Conservation (phyloP, 495 filamentous ascomycete species). For the Saxophila tyrrhenica region DNA sequence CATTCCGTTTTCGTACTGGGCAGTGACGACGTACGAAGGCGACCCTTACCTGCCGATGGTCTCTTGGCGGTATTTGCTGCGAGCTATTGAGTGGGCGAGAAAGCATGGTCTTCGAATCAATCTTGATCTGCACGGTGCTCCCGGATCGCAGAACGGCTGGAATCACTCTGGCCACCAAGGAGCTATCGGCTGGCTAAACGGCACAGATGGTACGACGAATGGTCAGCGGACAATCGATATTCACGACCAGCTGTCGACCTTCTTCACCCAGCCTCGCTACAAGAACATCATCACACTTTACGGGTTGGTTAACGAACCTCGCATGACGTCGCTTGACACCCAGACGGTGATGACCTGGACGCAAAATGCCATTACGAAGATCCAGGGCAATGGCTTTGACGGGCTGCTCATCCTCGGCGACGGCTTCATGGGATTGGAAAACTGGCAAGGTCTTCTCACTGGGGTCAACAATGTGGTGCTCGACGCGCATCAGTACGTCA, state of each 20-base stretch:
- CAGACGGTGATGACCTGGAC: slow-evolving; percentile 29
- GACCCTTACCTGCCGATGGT: slow-evolving; percentile 84
- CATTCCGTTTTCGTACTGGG: slow-evolving; percentile 94
- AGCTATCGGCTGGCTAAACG: slow-evolving; percentile 41
- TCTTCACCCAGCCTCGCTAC: slow-evolving; percentile 35
- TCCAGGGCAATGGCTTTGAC: slow-evolving; percentile 31
- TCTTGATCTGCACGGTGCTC: slow-evolving; percentile 79
- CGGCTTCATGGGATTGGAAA: slow-evolving; percentile 49
- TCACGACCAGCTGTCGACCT: slow-evolving; percentile 30
- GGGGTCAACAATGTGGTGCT: slow-evolving; percentile 41
- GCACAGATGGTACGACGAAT: slow-evolving; percentile 32
- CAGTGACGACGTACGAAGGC: slow-evolving; percentile 68
- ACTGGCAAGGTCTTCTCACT: slow-evolving; percentile 33
- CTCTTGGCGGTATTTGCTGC: slow-evolving; percentile 87
- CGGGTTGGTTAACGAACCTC: slow-evolving; percentile 34
- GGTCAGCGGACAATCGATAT: slow-evolving; percentile 32
- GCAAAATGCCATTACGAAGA: slow-evolving; percentile 22
- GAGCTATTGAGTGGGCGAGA: slow-evolving; percentile 85
- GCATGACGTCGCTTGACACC: slow-evolving; percentile 35
- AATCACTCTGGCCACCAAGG: slow-evolving; percentile 63
- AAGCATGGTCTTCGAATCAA: slow-evolving; percentile 90
- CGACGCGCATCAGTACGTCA: slow-evolving; percentile 75
- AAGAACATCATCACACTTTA: slow-evolving; percentile 35
- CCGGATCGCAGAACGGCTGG: slow-evolving; percentile 73
- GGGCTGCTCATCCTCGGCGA: slow-evolving; percentile 54